Evolutionary conservation across 192 early-diverging fungal genomes (phyloP).

Genomic region (Rhizoclosmatium globosum): DNA sequence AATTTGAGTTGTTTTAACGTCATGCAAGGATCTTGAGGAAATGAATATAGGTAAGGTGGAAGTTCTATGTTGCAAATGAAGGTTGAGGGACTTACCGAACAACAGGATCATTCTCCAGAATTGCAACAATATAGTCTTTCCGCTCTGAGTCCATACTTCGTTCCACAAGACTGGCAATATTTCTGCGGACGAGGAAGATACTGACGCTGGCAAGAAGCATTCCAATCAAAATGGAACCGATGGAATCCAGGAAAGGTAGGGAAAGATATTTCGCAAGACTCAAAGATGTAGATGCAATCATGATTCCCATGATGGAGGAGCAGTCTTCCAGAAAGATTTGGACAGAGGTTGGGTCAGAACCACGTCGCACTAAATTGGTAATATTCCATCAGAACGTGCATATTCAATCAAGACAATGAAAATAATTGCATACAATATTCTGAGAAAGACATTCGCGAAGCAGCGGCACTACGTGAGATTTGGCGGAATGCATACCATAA

Average conservation of each 20-base stretch:
- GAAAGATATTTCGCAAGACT: constrained; percentile 47
- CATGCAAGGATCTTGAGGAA: constrained; percentile 55
- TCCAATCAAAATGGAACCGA: constrained; percentile 63
- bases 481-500: constrained; percentile 56
- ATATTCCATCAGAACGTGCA: neutral
- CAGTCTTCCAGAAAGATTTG: constrained; percentile 67
- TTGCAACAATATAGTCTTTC: constrained; percentile 51
- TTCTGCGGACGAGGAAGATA: constrained; percentile 57
- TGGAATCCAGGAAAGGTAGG: constrained; percentile 54
- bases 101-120: constrained; percentile 60
- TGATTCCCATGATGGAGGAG: constrained; percentile 54
- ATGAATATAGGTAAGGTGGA: constrained; percentile 19
- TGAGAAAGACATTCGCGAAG: constrained; percentile 41
- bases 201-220: constrained; percentile 53
- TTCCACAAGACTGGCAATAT: constrained; percentile 59
- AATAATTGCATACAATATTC: constrained; percentile 31
- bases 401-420: neutral
- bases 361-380: constrained; percentile 37
- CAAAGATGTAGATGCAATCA: constrained; percentile 56
- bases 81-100: constrained; percentile 41
- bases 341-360: constrained; percentile 64
- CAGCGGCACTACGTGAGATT: constrained; percentile 47
- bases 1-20: constrained; percentile 62
- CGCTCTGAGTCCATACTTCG: constrained; percentile 44
- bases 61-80: neutral